Evolutionary conservation across 108 stramenopile species (phyloP).

Genomic region (Conticribra weissflogii): DNA sequence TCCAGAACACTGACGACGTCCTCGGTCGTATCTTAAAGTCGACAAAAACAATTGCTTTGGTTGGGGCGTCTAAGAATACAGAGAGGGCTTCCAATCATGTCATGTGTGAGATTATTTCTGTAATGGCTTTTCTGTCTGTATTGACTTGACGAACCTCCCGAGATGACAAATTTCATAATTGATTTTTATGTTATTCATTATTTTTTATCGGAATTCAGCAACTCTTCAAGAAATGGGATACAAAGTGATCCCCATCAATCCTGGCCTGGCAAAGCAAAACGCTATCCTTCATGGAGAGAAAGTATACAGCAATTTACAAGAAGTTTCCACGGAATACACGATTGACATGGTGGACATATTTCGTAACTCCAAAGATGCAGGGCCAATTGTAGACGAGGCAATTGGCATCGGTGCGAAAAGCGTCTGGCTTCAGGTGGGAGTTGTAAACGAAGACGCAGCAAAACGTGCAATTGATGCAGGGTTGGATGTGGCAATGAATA

Average conservation of each 20-base stretch:
- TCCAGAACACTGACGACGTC: constrained; percentile 59
- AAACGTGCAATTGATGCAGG: constrained; percentile 70
- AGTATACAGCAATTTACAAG: constrained; percentile 63
- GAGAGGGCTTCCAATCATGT: constrained; percentile 76
- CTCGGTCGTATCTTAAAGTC: constrained; percentile 67
- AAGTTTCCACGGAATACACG: constrained; percentile 48
- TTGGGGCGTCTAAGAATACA: constrained; percentile 78
- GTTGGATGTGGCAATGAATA: constrained; percentile 78
- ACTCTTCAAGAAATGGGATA: constrained; percentile 59
- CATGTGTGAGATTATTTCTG: constrained; percentile 61
- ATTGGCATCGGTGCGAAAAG: constrained; percentile 72
- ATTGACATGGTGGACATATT: constrained; percentile 90
- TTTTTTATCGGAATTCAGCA: constrained; percentile 3
- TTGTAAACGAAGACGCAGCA: constrained; percentile 78
- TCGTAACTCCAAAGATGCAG: constrained; percentile 66
- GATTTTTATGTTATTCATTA: neutral
- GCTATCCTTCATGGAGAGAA: constrained; percentile 63
- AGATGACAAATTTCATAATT: too few species aligned
- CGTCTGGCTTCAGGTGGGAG: constrained; percentile 86
- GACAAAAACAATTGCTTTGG: constrained; percentile 78
- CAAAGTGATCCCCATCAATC: constrained; percentile 85
- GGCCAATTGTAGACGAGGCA: constrained; percentile 79
- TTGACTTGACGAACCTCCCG: too few species aligned
- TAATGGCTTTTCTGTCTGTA: neutral
- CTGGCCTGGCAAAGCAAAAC: constrained; percentile 68